These are phyloP conservation scores for Zygoascus sp. DNA, from an alignment of 1,139 yeast species.

Conservation along the genomic window DNA sequence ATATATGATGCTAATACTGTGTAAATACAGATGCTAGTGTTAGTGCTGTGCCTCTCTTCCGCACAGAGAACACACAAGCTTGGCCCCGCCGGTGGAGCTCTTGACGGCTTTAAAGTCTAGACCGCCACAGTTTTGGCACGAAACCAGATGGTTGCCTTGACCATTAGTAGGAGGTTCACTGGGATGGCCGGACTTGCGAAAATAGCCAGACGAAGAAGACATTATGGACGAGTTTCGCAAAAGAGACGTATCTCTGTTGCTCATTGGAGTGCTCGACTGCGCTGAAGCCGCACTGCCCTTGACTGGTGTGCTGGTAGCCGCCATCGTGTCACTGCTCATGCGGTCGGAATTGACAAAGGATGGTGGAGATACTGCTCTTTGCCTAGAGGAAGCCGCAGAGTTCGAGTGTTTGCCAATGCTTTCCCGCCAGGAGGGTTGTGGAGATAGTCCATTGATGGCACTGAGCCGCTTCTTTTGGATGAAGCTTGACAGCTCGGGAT, in stretches of 20 bases:
- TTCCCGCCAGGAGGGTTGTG: slow-evolving; percentile 5
- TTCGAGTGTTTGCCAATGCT: slow-evolving; percentile 11
- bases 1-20: background rate
- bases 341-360: background rate
- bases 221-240: background rate
- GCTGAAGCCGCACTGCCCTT: background rate
- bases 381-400: background rate
- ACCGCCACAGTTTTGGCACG: slow-evolving; percentile 2
- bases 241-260: background rate
- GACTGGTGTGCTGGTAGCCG: background rate
- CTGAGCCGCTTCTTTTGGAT: slow-evolving; percentile 23
- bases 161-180: background rate
- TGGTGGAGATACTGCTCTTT: background rate
- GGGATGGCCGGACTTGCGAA: background rate
- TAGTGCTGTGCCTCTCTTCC: slow-evolving; percentile 1
- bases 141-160: background rate
- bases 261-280: background rate
- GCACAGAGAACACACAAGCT: slow-evolving; percentile 3
- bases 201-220: background rate
- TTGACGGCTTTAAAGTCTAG: slow-evolving; percentile 7
- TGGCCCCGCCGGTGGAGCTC: background rate
- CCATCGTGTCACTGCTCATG: background rate
- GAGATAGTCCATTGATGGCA: background rate
- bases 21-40: background rate
- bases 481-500: slow-evolving; percentile 19